Percentiles rank a stretch among this genome's conserved stretches.
phyloP scores from a whole-genome alignment of 148 eudicot genomes.

The Silene latifolia region DNA sequence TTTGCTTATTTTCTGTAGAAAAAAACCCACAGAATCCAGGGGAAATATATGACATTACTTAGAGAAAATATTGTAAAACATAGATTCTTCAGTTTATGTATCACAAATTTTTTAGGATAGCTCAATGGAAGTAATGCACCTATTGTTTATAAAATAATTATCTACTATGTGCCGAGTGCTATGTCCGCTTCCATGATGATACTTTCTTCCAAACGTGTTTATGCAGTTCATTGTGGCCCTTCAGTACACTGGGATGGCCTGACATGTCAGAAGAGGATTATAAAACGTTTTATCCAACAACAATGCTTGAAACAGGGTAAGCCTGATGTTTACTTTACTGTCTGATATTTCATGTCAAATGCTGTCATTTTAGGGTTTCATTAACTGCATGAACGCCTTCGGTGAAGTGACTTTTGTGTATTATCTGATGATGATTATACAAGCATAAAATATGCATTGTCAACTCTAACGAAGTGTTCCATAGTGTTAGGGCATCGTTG shows the following conservation, averaged over 20 bases:
- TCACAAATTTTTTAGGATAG: no score
- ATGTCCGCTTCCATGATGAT: conserved; percentile 2
- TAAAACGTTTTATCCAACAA: conserved; percentile 78
- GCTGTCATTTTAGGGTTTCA: conserved; percentile 3
- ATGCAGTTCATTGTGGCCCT: conserved; percentile 86
- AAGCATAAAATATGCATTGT: neutral
- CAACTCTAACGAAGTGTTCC: neutral
- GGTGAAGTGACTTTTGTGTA: neutral
- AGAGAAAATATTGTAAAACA: neutral
- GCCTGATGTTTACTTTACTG: conserved; percentile 8
- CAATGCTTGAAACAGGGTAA: conserved; percentile 98
- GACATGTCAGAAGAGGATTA: conserved; percentile 78
- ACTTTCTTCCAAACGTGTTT: conserved; percentile 18
- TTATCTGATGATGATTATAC: neutral
- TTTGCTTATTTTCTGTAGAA: neutral
- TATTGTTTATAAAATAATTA: neutral
- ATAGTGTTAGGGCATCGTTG: neutral
- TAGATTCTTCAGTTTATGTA: no score
- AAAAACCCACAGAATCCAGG: neutral
- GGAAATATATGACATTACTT: neutral
- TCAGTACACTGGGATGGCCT: conserved; percentile 99
- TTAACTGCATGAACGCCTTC: neutral
- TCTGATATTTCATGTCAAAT: conserved; percentile 1
- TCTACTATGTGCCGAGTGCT: neutral
- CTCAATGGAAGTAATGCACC: neutral